These are phyloP conservation scores for Colletotrichum sp. DNA, from an alignment of 2,329 filamentous ascomycete species.

Conservation along the genomic window DNA sequence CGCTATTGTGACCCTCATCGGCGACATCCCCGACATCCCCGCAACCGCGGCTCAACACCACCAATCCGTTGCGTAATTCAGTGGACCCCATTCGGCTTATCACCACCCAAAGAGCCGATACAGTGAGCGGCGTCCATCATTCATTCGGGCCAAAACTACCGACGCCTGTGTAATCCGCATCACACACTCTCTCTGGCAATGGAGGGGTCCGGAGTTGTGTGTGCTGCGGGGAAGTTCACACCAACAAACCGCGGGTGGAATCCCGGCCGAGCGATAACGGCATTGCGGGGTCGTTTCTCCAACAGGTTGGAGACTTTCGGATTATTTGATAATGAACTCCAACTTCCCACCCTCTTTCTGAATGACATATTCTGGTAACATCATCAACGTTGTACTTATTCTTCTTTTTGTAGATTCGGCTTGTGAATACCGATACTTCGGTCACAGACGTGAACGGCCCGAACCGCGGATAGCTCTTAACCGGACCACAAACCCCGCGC, in stretches of 20 bases:
- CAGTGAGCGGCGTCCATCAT: not conserved
- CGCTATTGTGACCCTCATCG: not conserved
- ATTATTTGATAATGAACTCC: not conserved
- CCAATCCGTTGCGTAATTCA: not conserved
- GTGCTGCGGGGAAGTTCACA: not conserved
- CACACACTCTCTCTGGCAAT: not conserved
- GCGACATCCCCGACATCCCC: not conserved
- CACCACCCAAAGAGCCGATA: not conserved
- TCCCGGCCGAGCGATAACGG: conserved; percentile 5
- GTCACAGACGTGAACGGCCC: not conserved
- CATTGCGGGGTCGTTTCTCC: not conserved
- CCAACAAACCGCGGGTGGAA: not conserved
- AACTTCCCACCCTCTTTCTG: not conserved
- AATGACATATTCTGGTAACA: not conserved
- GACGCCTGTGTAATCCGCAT: not conserved
- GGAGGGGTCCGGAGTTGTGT: not conserved
- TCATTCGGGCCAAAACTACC: conserved; percentile 1
- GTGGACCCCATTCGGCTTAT: not conserved
- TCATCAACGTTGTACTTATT: not conserved
- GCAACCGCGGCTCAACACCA: not conserved
- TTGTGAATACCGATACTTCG: not conserved
- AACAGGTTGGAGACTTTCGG: not conserved
- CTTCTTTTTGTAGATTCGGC: not conserved
- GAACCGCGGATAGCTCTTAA: not conserved
- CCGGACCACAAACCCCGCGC: not conserved